These are phyloP conservation scores for Rhododendron ovatum DNA, from an alignment of 148 eudicot species.

Conservation along the genomic window DNA sequence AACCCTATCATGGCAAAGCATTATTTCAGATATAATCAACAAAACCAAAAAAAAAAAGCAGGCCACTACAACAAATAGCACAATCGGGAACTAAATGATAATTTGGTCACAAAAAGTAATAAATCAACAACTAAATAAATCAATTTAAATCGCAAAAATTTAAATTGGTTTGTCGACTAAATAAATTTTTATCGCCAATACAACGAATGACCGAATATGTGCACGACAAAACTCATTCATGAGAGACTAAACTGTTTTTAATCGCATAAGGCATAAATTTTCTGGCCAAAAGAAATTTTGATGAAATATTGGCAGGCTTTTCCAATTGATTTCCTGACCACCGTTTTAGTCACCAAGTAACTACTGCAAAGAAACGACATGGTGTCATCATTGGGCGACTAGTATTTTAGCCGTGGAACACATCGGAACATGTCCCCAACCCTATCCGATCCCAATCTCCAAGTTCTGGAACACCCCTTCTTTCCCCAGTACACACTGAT, in stretches of 20 bases:
- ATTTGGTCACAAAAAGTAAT: neutral
- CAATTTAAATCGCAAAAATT: neutral
- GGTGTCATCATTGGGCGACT: neutral
- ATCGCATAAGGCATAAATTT: neutral
- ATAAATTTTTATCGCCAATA: no score
- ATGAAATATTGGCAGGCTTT: neutral
- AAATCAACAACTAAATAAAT: no score
- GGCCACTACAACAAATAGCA: neutral
- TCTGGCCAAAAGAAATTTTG: neutral
- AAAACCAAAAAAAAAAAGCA: neutral
- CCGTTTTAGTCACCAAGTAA: neutral
- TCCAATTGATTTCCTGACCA: neutral
- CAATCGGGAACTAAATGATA: neutral
- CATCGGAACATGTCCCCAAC: neutral
- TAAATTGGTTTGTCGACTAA: neutral
- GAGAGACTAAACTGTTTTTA: neutral
- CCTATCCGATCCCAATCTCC: neutral
- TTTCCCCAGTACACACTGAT: no score
- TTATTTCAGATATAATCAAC: neutral
- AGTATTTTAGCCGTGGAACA: neutral
- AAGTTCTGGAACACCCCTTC: neutral
- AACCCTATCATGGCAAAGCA: slow-evolving; percentile 11
- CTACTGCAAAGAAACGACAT: neutral
- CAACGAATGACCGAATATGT: neutral
- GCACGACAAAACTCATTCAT: neutral